Conservation (phyloP, 2,329 filamentous ascomycete species). For the Chaetothyriales sp. region DNA sequence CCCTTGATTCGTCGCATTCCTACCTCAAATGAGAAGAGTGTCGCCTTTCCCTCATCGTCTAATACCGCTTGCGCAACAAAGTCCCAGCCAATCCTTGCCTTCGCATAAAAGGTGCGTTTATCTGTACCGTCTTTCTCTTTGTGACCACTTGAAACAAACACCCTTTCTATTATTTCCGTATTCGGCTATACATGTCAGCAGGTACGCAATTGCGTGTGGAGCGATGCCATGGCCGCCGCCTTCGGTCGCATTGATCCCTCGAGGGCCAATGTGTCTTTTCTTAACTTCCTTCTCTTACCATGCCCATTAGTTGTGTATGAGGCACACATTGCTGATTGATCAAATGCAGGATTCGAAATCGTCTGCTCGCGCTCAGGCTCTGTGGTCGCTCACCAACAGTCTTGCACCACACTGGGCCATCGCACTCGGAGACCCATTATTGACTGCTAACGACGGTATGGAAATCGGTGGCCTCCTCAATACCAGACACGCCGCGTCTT, state of each 20-base stretch:
- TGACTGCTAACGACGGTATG: slow-evolving; percentile 25
- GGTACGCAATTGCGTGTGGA: neutral
- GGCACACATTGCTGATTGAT: slow-evolving; percentile 6
- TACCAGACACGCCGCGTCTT: slow-evolving; percentile 33
- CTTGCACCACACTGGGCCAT: slow-evolving; percentile 9
- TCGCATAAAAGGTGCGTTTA: neutral
- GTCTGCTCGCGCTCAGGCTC: neutral
- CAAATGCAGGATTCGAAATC: slow-evolving; percentile 15
- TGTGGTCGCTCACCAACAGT: neutral
- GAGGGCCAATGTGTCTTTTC: slow-evolving; percentile 11
- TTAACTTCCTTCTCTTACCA: slow-evolving; percentile 4
- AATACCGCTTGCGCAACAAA: neutral
- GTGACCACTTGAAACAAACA: neutral
- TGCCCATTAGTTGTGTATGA: slow-evolving; percentile 4
- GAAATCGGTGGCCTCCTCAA: slow-evolving; percentile 41
- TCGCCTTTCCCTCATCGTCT: neutral
- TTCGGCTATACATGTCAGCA: neutral
- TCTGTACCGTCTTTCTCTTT: neutral
- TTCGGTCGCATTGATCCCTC: slow-evolving; percentile 12
- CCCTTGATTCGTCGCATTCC: neutral
- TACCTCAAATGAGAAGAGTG: neutral
- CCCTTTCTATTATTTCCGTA: neutral
- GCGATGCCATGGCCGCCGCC: slow-evolving; percentile 12
- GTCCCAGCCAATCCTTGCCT: neutral
- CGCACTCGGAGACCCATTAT: slow-evolving; percentile 4